These are phyloP conservation scores for Glonium stellatum DNA, from an alignment of 495 filamentous ascomycete genomes.

Conservation along the genomic window DNA sequence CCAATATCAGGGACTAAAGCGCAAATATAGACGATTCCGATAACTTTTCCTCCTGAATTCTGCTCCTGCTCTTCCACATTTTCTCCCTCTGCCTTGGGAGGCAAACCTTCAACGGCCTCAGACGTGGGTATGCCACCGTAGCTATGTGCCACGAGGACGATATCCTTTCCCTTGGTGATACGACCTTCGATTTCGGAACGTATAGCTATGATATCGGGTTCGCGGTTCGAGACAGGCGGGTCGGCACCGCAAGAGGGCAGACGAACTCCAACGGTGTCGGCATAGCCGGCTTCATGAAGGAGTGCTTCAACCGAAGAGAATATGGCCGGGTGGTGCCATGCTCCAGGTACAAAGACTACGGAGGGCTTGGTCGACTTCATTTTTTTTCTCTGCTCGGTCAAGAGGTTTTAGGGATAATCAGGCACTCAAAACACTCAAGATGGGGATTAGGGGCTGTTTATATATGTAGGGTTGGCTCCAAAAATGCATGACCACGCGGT, in stretches of 20 bases:
- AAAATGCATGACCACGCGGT: too few relatives aligned
- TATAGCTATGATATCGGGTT: slow-evolving; percentile 5
- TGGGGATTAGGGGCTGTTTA: too few relatives aligned
- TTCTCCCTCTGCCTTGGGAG: background rate
- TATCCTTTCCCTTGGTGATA: slow-evolving; percentile 7
- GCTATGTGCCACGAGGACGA: slow-evolving; percentile 16
- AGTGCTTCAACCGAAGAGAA: slow-evolving; percentile 2
- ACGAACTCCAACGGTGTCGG: background rate
- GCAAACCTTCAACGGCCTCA: slow-evolving; percentile 16
- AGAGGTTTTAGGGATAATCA: too few relatives aligned
- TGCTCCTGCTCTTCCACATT: background rate
- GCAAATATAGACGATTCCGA: slow-evolving; percentile 7
- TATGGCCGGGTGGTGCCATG: slow-evolving; percentile 8
- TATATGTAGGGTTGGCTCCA: too few relatives aligned
- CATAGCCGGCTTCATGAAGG: slow-evolving; percentile 7
- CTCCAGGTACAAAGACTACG: slow-evolving; percentile 15
- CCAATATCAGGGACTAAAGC: slow-evolving; percentile 11
- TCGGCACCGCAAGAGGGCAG: slow-evolving; percentile 13
- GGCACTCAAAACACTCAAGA: too few relatives aligned
- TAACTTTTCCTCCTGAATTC: background rate
- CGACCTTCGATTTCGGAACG: background rate
- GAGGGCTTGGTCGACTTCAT: background rate
- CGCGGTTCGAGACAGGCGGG: background rate
- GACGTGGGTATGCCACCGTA: slow-evolving; percentile 17
- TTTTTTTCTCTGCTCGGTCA: too few relatives aligned